phyloP scores from a whole-genome alignment of 495 filamentous ascomycete genomes.

The Niebla homalea region DNA sequence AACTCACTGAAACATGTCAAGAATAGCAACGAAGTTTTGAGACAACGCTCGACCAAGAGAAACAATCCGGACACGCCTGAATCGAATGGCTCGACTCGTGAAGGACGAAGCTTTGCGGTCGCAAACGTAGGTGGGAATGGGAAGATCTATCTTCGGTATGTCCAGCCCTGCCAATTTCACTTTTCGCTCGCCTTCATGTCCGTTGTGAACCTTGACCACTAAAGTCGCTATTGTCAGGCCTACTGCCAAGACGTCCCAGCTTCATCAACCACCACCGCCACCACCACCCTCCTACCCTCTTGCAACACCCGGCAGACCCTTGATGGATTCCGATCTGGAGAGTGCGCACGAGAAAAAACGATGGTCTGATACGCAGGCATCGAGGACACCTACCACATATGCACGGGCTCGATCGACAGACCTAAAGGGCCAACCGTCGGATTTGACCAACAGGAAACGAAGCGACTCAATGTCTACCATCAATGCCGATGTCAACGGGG shows the following conservation, averaged over 20 bases:
- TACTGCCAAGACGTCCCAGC: constrained; percentile 41
- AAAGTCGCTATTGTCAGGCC: constrained; percentile 32
- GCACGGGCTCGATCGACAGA: constrained; percentile 19
- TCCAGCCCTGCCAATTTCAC: neutral
- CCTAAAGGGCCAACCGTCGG: constrained; percentile 20
- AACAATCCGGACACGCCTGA: constrained; percentile 24
- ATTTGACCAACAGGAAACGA: constrained; percentile 7
- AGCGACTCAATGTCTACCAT: constrained; percentile 19
- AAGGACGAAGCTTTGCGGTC: constrained; percentile 76
- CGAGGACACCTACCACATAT: constrained; percentile 20
- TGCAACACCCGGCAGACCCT: constrained; percentile 37
- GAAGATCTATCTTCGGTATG: constrained; percentile 86
- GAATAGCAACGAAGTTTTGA: constrained; percentile 35
- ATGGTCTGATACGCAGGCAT: constrained; percentile 22
- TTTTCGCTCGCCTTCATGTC: too few species aligned
- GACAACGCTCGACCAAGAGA: constrained; percentile 29
- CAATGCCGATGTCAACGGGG: constrained; percentile 24
- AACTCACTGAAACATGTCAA: constrained; percentile 30
- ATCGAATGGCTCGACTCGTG: constrained; percentile 25
- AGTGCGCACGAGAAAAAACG: constrained; percentile 14
- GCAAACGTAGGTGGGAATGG: constrained; percentile 91
- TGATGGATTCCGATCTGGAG: constrained; percentile 23
- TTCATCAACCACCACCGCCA: constrained; percentile 41
- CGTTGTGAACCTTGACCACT: neutral
- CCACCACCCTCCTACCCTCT: constrained; percentile 46